Evolutionary conservation across 78 protist species (phyloP).

Genomic region (Dictyostelium citrinum): DNA sequence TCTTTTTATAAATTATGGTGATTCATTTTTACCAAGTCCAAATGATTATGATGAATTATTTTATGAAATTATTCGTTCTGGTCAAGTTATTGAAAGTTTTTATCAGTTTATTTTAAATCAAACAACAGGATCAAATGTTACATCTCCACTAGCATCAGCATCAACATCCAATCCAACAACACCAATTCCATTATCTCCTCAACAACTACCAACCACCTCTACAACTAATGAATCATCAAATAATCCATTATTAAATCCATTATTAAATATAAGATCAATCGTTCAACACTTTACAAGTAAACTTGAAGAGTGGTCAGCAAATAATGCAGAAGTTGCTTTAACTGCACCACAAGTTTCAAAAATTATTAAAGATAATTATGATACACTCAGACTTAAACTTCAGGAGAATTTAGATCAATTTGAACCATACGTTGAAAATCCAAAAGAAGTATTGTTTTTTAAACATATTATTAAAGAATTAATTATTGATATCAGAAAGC

Average conservation of each 20-base stretch:
- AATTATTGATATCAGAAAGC: not conserved
- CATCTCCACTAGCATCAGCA: not conserved
- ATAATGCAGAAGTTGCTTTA: conserved; percentile 24
- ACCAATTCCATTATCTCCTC: not conserved
- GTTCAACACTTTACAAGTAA: conserved; percentile 28
- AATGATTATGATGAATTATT: conserved; percentile 67
- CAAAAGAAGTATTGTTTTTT: conserved; percentile 44
- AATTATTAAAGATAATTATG: conserved; percentile 60
- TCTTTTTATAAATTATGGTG: conserved; percentile 66
- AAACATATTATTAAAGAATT: conserved; percentile 29
- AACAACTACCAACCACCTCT: not conserved
- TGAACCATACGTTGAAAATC: conserved; percentile 60
- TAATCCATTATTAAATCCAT: not conserved
- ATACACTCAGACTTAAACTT: conserved; percentile 26
- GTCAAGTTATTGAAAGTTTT: not conserved
- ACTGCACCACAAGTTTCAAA: conserved; percentile 24
- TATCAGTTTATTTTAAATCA: not conserved
- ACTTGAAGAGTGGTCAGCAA: conserved; percentile 34
- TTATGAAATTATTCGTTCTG: conserved; percentile 58
- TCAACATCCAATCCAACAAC: not conserved
- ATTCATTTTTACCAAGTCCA: conserved; percentile 72
- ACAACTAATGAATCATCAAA: conserved; percentile 16
- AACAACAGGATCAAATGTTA: not conserved
- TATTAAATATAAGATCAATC: conserved; percentile 28
- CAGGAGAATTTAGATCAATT: conserved; percentile 53